Base-by-base conservation (phyloP, 495 filamentous ascomycete species). In the Penicillium turbatum region DNA sequence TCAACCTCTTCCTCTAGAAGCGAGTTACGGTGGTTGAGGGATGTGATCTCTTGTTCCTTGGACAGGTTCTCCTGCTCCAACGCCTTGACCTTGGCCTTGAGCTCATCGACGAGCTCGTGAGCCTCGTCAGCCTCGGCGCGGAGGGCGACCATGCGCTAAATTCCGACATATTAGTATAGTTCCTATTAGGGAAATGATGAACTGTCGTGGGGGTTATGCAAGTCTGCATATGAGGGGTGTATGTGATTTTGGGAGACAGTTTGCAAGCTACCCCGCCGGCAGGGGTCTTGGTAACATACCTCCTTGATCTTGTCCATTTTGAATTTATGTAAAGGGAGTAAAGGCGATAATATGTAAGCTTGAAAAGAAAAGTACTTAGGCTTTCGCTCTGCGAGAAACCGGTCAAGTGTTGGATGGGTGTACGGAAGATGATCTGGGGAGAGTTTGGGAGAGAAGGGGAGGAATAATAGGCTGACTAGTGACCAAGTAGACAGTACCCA, bases 21-120 rank as follows among this genome's bases (percentile, higher is more conserved):
- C 51, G 82, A 78, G 72, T 95, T 96, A 72, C 88, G 90, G 85
- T 97, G 92, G 64, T 83, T 80, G 52, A 98, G 86, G 26, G 93
- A 98, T 51, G 85, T 89, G 67, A 98, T 95, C 72, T 97, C 92
- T 72, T 98, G 92, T 74, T 97, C 93, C 79, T 98, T 97, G 53
- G 85, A 72, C 37, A 95, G 82, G 69, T 91, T 97, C 77, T 97
- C 92, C 70, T 96, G 88, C 75, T 98, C 90, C 54, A 98, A 81
- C 17, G 72, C 74, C 78, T 97, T 97, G 73, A 97, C 83, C 73
- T 87, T 88, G 68, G 72, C 60, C 76, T 90, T 81, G 60, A 95
- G 83, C 71, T 97, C 92, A 63, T 96, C 92, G 62, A 83, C 85
- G 76, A 90, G 85, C 64, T 76, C 68, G 53, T 84, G 65, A 47